Conservation (phyloP, 768 basidiomycete genomes). For the Clavulina sp. region DNA sequence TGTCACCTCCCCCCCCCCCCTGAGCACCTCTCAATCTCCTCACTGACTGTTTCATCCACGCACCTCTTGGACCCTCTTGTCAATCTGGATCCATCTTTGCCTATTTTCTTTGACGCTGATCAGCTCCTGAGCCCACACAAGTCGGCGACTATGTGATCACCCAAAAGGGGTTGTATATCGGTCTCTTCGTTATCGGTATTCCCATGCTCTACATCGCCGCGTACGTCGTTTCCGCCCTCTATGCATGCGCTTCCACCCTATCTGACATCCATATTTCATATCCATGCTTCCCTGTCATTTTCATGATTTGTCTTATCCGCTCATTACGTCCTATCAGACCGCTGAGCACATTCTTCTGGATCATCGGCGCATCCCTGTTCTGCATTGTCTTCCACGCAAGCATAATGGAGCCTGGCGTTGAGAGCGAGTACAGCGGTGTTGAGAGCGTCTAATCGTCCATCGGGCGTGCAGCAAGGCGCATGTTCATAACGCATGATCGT, state of each 20-base stretch:
- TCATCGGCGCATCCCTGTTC: conserved; percentile 72
- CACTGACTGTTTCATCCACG: neutral
- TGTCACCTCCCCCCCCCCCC: conserved; percentile 16
- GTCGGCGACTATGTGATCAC: conserved; percentile 67
- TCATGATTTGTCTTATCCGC: conserved; percentile 36
- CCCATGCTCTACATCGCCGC: conserved; percentile 55
- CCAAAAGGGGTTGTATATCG: conserved; percentile 76
- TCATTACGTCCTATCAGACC: conserved; percentile 20
- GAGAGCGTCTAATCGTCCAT: conserved; percentile 46
- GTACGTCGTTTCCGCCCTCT: neutral
- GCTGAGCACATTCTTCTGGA: conserved; percentile 74
- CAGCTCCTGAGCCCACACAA: conserved; percentile 74
- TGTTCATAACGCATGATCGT: too few species aligned
- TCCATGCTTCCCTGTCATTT: neutral
- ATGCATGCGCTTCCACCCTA: neutral
- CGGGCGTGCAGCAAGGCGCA: too few species aligned
- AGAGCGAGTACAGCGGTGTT: conserved; percentile 79
- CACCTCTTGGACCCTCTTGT: too few species aligned
- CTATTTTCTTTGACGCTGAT: too few species aligned
- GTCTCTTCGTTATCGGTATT: conserved; percentile 79
- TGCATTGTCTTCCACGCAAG: conserved; percentile 76
- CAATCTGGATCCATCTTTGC: too few species aligned
- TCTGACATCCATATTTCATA: neutral
- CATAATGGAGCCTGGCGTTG: conserved; percentile 84
- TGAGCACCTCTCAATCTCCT: neutral